Conservation (phyloP, 805 yeast species). For the Kazachstania kunashirensis region DNA sequence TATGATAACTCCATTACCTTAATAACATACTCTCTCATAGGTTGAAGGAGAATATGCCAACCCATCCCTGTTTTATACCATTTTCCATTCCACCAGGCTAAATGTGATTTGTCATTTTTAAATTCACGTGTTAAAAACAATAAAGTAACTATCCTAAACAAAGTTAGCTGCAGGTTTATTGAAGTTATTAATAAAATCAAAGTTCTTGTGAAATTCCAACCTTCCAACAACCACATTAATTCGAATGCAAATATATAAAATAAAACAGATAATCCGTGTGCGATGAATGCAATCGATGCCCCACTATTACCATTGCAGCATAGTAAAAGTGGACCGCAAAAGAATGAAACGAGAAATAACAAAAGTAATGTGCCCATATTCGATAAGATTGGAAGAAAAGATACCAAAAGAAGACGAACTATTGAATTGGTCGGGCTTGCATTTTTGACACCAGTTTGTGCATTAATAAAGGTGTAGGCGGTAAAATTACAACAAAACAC, state of each 20-base stretch:
- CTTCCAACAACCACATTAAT: conserved; percentile 56
- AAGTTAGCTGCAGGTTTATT: conserved; percentile 45
- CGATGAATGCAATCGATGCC: conserved; percentile 43
- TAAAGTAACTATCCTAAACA: conserved; percentile 44
- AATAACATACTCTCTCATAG: conserved; percentile 52
- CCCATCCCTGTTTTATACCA: conserved; percentile 60
- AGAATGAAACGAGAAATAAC: conserved; percentile 37
- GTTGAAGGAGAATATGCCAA: conserved; percentile 51
- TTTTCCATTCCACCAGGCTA: conserved; percentile 74
- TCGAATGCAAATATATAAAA: conserved; percentile 49
- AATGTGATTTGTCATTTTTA: conserved; percentile 47
- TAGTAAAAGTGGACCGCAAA: conserved; percentile 40
- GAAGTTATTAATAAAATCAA: conserved; percentile 52
- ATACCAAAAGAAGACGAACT: conserved; percentile 48
- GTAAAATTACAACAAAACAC: conserved; percentile 59
- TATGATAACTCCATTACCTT: conserved; percentile 58
- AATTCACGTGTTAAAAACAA: conserved; percentile 52
- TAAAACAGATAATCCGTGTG: conserved; percentile 45
- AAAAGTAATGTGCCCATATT: conserved; percentile 25
- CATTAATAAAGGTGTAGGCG: conserved; percentile 72
- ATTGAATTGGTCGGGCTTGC: conserved; percentile 48
- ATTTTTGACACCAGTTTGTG: conserved; percentile 70
- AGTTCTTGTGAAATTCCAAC: conserved; percentile 52
- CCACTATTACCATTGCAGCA: conserved; percentile 40
- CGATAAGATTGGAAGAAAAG: conserved; percentile 39